Percentiles rank a stretch among this genome's conserved stretches.
phyloP scores from a whole-genome alignment of 345 rosid genomes.

The Carallia pectinifolia region DNA sequence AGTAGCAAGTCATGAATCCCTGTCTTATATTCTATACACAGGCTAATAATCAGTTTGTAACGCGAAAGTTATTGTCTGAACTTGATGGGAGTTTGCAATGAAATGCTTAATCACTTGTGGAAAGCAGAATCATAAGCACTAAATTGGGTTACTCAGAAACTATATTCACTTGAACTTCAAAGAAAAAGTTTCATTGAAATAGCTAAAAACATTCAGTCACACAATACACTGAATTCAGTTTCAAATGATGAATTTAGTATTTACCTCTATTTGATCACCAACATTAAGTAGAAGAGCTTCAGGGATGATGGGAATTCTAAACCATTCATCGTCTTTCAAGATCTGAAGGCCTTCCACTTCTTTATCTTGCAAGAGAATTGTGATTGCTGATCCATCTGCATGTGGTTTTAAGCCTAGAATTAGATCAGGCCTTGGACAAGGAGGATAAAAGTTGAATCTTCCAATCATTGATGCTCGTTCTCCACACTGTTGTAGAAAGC shows the following conservation, averaged over 20 bases:
- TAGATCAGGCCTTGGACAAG: constrained; percentile 53
- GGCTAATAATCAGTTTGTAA: not conserved
- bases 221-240: too few species aligned
- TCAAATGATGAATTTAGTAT: too few species aligned
- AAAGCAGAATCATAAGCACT: too few species aligned
- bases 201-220: too few species aligned
- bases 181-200: too few species aligned
- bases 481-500: constrained; percentile 48
- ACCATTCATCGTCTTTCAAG: constrained; percentile 47
- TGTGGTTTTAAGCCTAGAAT: constrained; percentile 55
- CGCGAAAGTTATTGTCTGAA: not conserved
- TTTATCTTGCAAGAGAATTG: constrained; percentile 56
- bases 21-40: not conserved
- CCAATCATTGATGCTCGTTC: constrained; percentile 34
- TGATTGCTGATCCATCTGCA: constrained; percentile 58
- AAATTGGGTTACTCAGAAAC: too few species aligned
- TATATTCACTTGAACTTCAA: too few species aligned
- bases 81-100: not conserved
- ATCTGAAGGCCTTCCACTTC: constrained; percentile 62
- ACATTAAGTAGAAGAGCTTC: constrained; percentile 45
- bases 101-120: not conserved
- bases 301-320: constrained; percentile 45
- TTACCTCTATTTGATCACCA: constrained; percentile 45
- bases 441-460: constrained; percentile 61
- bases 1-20: not conserved